Percentiles rank a stretch among this genome's conserved stretches.
These are phyloP conservation scores for Funneliformis geosporum DNA, from an alignment of 192 early-diverging fungal species.

Conservation along the genomic window DNA sequence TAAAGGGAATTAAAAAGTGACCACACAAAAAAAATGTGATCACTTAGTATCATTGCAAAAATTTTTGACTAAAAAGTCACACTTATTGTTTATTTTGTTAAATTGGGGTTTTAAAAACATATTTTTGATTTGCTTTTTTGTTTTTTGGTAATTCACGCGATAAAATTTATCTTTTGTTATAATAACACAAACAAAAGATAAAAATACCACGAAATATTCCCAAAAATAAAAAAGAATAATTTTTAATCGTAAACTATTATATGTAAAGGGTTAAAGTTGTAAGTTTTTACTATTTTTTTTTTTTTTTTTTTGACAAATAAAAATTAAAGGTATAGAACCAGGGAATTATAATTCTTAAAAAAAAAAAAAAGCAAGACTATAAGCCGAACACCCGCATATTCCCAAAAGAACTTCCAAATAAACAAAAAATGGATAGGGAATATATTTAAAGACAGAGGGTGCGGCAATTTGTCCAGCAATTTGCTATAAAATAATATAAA, in stretches of 20 bases:
- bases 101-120: not conserved
- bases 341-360: conserved; percentile 3
- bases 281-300: not conserved
- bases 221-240: not conserved
- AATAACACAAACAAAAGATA: not conserved
- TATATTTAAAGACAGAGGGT: conserved; percentile 11
- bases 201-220: not conserved
- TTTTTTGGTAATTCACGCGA: not conserved
- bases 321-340: not conserved
- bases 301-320: not conserved
- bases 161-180: not conserved
- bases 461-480: conserved; percentile 15
- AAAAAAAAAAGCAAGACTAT: not conserved
- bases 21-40: not conserved
- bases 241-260: not conserved
- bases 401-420: not conserved
- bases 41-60: not conserved
- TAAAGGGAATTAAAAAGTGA: not conserved
- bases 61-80: not conserved
- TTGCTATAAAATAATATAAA: not conserved
- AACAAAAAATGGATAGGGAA: not conserved
- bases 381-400: not conserved
- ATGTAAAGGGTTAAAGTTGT: not conserved
- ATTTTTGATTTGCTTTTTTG: not conserved
- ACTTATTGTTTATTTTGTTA: not conserved